These are phyloP conservation scores for Chlorella sp. DNA, from an alignment of 139 green algal genomes.

Conservation along the genomic window DNA sequence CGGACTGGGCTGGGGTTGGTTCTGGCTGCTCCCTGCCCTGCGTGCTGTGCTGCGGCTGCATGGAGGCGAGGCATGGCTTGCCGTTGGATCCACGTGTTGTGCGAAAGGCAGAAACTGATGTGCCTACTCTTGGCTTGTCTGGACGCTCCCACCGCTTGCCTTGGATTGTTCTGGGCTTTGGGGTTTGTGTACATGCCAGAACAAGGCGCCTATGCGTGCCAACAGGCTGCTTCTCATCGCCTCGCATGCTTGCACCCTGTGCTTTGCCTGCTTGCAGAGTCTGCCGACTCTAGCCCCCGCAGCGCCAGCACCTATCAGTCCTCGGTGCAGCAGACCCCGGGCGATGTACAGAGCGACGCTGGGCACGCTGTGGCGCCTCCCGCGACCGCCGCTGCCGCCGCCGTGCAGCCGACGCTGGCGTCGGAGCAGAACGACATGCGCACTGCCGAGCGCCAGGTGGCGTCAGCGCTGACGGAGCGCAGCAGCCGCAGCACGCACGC, in stretches of 20 bases:
- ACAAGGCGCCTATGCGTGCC: no score
- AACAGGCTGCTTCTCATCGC: neutral
- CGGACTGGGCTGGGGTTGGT: no score
- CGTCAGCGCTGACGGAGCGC: neutral
- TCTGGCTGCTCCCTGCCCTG: no score
- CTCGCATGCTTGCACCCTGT: neutral
- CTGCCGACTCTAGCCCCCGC: conserved; percentile 11
- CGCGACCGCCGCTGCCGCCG: neutral
- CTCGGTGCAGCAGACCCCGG: neutral
- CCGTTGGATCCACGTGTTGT: no score
- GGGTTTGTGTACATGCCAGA: no score
- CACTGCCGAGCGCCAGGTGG: conserved; percentile 12
- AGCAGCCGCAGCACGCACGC: neutral
- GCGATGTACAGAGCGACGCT: neutral
- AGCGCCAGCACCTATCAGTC: conserved; percentile 34
- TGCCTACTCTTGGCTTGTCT: no score
- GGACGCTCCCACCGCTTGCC: no score
- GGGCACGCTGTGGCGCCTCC: neutral
- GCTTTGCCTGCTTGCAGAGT: neutral
- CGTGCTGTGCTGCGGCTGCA: no score
- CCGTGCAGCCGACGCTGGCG: neutral
- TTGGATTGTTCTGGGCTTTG: no score
- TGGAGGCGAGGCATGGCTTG: no score
- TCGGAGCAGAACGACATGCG: conserved; percentile 6
- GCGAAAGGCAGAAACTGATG: no score